A percentile compares a stretch with the other conserved stretches of the same genome.
phyloP scores from a whole-genome alignment of 768 basidiomycete species.

The Tulasnella calospora region DNA sequence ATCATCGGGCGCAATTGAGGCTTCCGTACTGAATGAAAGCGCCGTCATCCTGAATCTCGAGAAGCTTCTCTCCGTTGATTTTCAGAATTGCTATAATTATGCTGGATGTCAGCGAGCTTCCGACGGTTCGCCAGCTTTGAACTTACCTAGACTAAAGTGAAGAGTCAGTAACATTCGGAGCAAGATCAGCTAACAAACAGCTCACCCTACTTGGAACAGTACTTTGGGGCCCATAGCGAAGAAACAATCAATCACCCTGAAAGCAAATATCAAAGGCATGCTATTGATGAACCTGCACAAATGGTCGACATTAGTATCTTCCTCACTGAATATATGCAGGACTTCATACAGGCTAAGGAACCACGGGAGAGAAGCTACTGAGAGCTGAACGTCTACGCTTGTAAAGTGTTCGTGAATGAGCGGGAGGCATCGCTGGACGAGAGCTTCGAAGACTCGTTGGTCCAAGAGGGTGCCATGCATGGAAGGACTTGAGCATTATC shows the following conservation, averaged over 20 bases:
- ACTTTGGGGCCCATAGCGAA: slow-evolving; percentile 99
- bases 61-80: slow-evolving; percentile 88
- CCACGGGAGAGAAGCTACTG: slow-evolving; percentile 96
- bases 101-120: background rate
- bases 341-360: slow-evolving; percentile 85
- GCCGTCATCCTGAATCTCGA: slow-evolving; percentile 94
- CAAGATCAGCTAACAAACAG: slow-evolving; percentile 11
- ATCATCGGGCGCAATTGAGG: background rate
- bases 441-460: slow-evolving; percentile 93
- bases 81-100: slow-evolving; percentile 75
- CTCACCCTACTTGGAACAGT: slow-evolving; percentile 95
- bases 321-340: slow-evolving; percentile 32
- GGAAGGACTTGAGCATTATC: slow-evolving; percentile 57
- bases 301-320: slow-evolving; percentile 3
- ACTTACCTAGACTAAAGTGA: slow-evolving; percentile 39
- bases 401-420: slow-evolving; percentile 93
- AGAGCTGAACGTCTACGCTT: slow-evolving; percentile 88
- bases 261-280: slow-evolving; percentile 97
- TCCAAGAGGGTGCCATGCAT: slow-evolving; percentile 99
- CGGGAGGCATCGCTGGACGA: slow-evolving; percentile 83
- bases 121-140: background rate
- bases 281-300: slow-evolving; percentile 71
- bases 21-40: slow-evolving; percentile 80
- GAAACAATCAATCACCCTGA: slow-evolving; percentile 95
- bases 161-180: slow-evolving; percentile 37